phyloP scores from a whole-genome alignment of 2,329 filamentous ascomycete genomes.

The Colletotrichum viniferum region DNA sequence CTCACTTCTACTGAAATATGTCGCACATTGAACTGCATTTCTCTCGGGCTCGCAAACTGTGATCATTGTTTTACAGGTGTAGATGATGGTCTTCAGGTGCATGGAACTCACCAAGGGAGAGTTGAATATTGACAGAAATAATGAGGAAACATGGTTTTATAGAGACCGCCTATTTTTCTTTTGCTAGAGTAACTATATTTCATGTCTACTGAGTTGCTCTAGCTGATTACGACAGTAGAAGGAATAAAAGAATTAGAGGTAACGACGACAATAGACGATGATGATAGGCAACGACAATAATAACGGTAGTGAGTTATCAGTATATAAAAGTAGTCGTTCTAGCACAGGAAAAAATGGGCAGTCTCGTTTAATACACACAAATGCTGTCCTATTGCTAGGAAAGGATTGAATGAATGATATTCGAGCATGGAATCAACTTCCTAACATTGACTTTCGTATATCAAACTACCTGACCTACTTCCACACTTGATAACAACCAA shows the following conservation, averaged over 20 bases:
- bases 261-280: neutral
- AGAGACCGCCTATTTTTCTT: neutral
- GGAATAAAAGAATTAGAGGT: neutral
- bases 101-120: neutral
- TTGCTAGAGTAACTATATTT: accelerated
- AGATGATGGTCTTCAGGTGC: neutral
- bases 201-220: neutral
- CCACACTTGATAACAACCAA: neutral
- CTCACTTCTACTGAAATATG: accelerated
- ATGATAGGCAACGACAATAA: too few relatives aligned
- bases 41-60: neutral
- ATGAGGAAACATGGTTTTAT: neutral
- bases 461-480: neutral
- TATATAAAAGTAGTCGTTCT: neutral
- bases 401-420: neutral
- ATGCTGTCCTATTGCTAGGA: accelerated
- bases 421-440: neutral
- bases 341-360: too few relatives aligned
- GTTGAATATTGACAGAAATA: neutral
- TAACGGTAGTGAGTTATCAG: neutral
- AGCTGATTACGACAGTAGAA: accelerated
- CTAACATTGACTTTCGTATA: neutral
- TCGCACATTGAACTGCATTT: accelerated
- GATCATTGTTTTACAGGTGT: accelerated
- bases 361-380: neutral